Conservation (phyloP, 805 yeast genomes). For the Komagataella kurtzmanii region DNA sequence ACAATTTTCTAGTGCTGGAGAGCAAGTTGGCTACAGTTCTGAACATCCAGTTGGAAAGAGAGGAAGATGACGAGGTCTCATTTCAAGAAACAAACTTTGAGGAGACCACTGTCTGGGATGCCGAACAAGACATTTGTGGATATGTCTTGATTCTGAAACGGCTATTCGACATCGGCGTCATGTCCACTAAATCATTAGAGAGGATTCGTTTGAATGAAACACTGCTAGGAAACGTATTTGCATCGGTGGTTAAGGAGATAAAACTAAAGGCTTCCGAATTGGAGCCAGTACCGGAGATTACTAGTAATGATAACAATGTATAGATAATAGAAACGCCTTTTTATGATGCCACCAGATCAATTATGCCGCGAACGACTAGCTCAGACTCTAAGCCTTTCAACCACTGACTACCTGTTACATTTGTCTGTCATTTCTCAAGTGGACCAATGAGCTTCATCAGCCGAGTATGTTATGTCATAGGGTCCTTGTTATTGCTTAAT, state of each 20-base stretch:
- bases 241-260: conserved; percentile 19
- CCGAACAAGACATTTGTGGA: conserved; percentile 11
- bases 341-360: not conserved
- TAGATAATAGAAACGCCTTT: not conserved
- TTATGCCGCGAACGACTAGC: not conserved
- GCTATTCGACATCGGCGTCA: conserved; percentile 6
- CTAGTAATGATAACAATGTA: not conserved
- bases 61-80: conserved; percentile 31
- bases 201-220: conserved; percentile 13
- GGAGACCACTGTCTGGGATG: conserved; percentile 1
- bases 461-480: conserved; percentile 3
- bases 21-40: conserved; percentile 23
- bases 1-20: conserved; percentile 26
- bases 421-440: not conserved
- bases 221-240: conserved; percentile 10
- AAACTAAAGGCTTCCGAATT: not conserved
- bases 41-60: conserved; percentile 31
- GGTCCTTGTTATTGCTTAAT: conserved; percentile 21
- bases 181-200: conserved; percentile 5
- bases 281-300: not conserved
- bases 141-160: conserved; percentile 11
- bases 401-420: not conserved
- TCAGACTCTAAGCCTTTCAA: too few species aligned
- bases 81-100: conserved; percentile 5
- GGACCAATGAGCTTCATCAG: not conserved